Percentiles rank a stretch among this genome's conserved stretches.
Conservation (phyloP, 176 grass and related monocot genomes). For the Tuctoria greenei region DNA sequence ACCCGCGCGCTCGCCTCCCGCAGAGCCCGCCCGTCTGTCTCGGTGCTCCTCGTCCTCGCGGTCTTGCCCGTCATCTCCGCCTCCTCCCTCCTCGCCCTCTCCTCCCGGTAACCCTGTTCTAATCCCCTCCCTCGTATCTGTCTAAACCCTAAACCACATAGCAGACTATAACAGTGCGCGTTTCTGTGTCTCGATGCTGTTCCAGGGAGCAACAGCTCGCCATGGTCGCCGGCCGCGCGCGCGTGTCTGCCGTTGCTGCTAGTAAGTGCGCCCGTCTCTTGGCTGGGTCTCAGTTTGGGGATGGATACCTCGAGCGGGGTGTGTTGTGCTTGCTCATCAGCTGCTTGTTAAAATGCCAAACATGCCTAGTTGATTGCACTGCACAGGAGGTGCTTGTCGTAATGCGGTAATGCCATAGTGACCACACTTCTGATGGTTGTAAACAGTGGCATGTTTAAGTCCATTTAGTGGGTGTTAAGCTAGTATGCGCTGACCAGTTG, state of each 20-base stretch:
- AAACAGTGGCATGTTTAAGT: conserved; percentile 17
- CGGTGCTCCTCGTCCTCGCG: conserved; percentile 57
- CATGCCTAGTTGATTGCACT: neutral
- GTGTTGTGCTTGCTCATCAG: conserved; percentile 2
- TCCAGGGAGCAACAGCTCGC: conserved; percentile 56
- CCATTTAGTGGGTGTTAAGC: neutral
- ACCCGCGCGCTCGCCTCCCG: conserved; percentile 58
- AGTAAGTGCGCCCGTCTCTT: conserved; percentile 45
- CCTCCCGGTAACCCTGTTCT: conserved; percentile 48
- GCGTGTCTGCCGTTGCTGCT: conserved; percentile 38
- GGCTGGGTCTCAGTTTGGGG: conserved; percentile 13
- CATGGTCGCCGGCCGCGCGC: conserved; percentile 35
- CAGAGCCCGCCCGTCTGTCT: conserved; percentile 58
- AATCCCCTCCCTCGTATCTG: neutral
- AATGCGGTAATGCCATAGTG: conserved; percentile 19
- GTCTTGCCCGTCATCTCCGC: conserved; percentile 39
- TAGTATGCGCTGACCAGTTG: too few species aligned
- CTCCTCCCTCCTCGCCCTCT: conserved; percentile 46
- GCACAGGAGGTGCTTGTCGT: neutral
- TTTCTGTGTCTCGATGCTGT: conserved; percentile 23
- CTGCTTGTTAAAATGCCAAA: conserved; percentile 44
- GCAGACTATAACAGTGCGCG: neutral
- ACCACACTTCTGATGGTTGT: conserved; percentile 20
- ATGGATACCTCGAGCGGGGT: neutral
- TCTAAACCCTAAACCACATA: conserved; percentile 45